phyloP scores from a whole-genome alignment of 441 rosid species.

The Corymbia calophylla region DNA sequence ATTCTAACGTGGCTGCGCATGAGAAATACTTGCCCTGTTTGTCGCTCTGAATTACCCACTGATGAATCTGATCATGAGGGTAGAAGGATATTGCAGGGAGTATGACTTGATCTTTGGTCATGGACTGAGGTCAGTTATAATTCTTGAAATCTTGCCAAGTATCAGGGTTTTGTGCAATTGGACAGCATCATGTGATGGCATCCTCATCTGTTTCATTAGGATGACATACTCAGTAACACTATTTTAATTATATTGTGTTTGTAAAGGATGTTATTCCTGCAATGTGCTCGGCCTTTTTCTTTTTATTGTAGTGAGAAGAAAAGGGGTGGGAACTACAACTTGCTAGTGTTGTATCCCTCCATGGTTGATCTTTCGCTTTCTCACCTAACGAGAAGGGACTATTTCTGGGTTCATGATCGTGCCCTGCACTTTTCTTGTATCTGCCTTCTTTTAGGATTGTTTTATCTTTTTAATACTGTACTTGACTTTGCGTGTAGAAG shows the following conservation, averaged over 20 bases:
- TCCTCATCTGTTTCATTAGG: background rate
- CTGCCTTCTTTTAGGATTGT: background rate
- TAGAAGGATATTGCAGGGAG: slow-evolving; percentile 28
- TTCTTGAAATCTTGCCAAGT: background rate
- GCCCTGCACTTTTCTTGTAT: background rate
- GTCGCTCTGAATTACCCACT: slow-evolving; percentile 80
- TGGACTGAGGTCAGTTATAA: background rate
- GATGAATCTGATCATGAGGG: slow-evolving; percentile 71
- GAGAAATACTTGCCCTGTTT: slow-evolving; percentile 91
- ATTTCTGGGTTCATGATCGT: background rate
- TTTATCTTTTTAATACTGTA: background rate
- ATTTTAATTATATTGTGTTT: background rate
- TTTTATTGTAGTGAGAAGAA: background rate
- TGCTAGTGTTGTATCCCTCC: background rate
- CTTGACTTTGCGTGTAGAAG: background rate
- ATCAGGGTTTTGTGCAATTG: background rate
- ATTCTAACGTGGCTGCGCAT: slow-evolving; percentile 77
- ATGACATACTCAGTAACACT: background rate
- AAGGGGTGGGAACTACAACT: background rate
- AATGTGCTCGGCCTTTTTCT: background rate
- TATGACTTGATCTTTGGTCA: background rate
- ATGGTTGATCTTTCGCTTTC: background rate
- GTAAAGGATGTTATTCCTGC: background rate
- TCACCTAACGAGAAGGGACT: background rate
- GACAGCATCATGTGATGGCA: background rate